These are phyloP conservation scores for Fusarium agapanthi DNA, from an alignment of 2,329 filamentous ascomycete genomes.

Conservation along the genomic window DNA sequence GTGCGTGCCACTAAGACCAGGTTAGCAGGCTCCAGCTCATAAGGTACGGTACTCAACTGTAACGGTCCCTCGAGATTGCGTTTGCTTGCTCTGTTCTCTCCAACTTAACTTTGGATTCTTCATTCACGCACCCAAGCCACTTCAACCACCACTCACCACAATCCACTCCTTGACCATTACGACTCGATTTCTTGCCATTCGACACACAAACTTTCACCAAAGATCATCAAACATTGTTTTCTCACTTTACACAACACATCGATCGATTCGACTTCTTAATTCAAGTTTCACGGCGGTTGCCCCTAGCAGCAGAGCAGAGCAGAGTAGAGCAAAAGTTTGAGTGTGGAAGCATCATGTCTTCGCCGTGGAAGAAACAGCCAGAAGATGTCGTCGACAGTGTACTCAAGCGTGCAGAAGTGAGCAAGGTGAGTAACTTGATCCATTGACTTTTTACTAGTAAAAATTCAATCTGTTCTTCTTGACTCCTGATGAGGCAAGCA, in stretches of 20 bases:
- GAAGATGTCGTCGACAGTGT: slow-evolving; percentile 74
- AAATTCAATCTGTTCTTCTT: neutral
- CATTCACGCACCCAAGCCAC: slow-evolving; percentile 20
- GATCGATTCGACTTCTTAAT: slow-evolving; percentile 2
- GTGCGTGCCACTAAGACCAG: slow-evolving; percentile 9
- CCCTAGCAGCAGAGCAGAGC: slow-evolving; percentile 33
- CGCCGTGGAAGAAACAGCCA: slow-evolving; percentile 69
- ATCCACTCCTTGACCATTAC: slow-evolving; percentile 24
- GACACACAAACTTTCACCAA: neutral
- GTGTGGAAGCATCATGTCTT: slow-evolving; percentile 58
- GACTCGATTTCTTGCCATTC: slow-evolving; percentile 15
- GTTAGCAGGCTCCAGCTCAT: slow-evolving; percentile 24
- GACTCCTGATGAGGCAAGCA: neutral
- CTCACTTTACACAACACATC: neutral
- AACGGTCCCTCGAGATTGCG: slow-evolving; percentile 23
- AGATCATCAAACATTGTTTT: neutral
- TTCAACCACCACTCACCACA: slow-evolving; percentile 25
- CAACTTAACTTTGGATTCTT: slow-evolving; percentile 20
- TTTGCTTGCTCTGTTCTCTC: slow-evolving; percentile 10
- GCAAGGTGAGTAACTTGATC: slow-evolving; percentile 66
- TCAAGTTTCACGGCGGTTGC: slow-evolving; percentile 22
- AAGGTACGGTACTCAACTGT: slow-evolving; percentile 8
- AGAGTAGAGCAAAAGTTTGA: slow-evolving; percentile 24
- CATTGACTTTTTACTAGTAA: neutral
- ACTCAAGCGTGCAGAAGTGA: slow-evolving; percentile 76